Percentiles rank a stretch among this genome's conserved stretches.
phyloP scores from a whole-genome alignment of 2,329 filamentous ascomycete species.

The Fusarium miscanthi region DNA sequence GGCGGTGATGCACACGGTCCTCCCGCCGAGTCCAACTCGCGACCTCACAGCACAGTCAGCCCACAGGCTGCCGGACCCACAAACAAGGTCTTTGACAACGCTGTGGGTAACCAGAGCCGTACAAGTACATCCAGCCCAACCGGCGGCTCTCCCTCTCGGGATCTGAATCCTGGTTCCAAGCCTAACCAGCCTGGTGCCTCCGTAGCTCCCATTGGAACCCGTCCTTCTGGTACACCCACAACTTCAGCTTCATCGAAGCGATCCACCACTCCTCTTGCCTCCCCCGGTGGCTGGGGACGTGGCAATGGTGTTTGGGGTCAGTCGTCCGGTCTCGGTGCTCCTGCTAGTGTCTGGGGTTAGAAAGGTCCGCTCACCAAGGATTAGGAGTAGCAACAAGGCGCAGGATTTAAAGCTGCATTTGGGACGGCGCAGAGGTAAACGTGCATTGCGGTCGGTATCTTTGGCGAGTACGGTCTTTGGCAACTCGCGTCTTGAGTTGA shows the following conservation, averaged over 20 bases:
- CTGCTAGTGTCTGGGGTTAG: constrained; percentile 95
- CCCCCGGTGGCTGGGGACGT: constrained; percentile 85
- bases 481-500: constrained; percentile 16
- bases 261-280: constrained; percentile 90
- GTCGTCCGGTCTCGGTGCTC: constrained; percentile 83
- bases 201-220: constrained; percentile 93
- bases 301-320: constrained; percentile 87
- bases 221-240: constrained; percentile 73
- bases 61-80: constrained; percentile 71
- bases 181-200: constrained; percentile 67
- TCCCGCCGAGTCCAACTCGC: constrained; percentile 66
- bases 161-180: constrained; percentile 65
- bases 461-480: constrained; percentile 22
- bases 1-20: constrained; percentile 59
- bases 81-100: constrained; percentile 71
- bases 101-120: constrained; percentile 69
- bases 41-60: constrained; percentile 86
- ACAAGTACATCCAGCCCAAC: constrained; percentile 87
- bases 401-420: constrained; percentile 42
- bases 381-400: constrained; percentile 11
- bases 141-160: constrained; percentile 80
- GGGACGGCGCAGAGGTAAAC: constrained; percentile 44
- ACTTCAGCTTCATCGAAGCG: constrained; percentile 71
- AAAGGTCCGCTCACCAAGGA: background rate
- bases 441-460: constrained; percentile 38